Evolutionary conservation across 2,329 filamentous ascomycete species (phyloP), one percentile per base, ranked within the genome.

Genomic region (Albifimbria verrucaria): DNA sequence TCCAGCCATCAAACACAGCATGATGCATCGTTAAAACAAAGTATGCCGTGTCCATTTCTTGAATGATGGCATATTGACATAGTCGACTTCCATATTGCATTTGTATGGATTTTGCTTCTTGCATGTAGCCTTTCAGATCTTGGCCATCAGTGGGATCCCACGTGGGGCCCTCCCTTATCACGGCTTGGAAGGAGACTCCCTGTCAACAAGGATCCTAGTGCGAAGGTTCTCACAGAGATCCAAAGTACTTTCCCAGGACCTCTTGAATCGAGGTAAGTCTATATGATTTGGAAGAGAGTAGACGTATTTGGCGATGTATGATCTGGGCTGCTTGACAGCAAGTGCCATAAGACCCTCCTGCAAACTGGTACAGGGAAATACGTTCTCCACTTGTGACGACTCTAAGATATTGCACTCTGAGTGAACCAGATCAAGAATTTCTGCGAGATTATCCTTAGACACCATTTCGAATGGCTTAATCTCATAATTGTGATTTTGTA

Each of bases 1-100:
- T 75, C 74, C 77, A 79, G 15, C 77, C 78, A 48, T 82, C 79
- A 52, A 80, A 82, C 1, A 79, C 62, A 15, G 72, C 71, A 55
- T 81, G 78, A 22, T 64, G 62, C 17, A 55, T 51, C 2, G 55
- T 57, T 55, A 52, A 61, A 15, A 60, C 48, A 18, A 62, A 22
- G 44, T 2, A 22, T 54, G 1, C 17, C 28, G 11, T 20, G 21
- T 5, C 26, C 17, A 3, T 44, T 7, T 2, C 25, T 25, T 4
- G 32, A 20, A 48, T 22, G 6, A 52, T 18, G 11, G 50, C 50
- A n/a, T 26, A 48, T 36, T 18, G 10, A 39, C 23, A 24, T 10
- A 51, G 41, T 24, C 21, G 36, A n/a, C 21, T 23, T 10, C 49
- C 49, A 28, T 44, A 51, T 7, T 10, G 20, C 22, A 42, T n/a